Evolutionary conservation across 805 yeast species (phyloP), one percentile per base, ranked within the genome.

Genomic region (Jamesozyma gamospora): DNA sequence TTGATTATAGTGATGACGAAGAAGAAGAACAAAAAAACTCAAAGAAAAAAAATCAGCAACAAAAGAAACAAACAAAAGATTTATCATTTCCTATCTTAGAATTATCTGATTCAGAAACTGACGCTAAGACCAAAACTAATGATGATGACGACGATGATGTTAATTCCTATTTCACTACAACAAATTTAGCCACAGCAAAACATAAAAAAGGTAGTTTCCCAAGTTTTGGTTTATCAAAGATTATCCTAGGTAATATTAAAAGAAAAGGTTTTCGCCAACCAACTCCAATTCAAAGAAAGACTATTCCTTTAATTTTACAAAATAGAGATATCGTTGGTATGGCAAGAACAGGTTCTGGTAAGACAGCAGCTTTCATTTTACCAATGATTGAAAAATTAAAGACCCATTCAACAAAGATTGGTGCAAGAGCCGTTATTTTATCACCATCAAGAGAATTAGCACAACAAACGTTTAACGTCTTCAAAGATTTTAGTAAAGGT

Each of bases 271-370:
- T 78, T 65, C 81, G 77, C 49, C 92, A 82, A 49, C 99, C 99
- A 12, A 92, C 99, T 0, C 99, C 99, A 1, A 92, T 92, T 60
- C 99, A 92, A 65, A 72, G 98, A 48, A 92, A 90, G 58, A 81
- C 98, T 3, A 84, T 92, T 42, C 98, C 98, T 0, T 68, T 87
- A 40, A 79, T 92, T 43, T 67, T 92, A 66, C 85, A 82, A 35
- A 82, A 77, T 40, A 72, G 94, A 55, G 98, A 92, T 64, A 94
- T 92, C 32, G 98, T 92, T 13, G 99, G 96, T 57, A 92, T 92
- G 99, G 99, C 99, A 13, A 74, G 99, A 56, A 92, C 99, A 0
- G 99, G 99, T 53, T 84, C 95, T 19, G 99, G 99, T 70, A 92
- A 92, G 58, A 92, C 99, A 0, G 98, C 98, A 8, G 97, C 98